Conservation (phyloP, 2,329 filamentous ascomycete genomes). For the Monascus ruber region DNA sequence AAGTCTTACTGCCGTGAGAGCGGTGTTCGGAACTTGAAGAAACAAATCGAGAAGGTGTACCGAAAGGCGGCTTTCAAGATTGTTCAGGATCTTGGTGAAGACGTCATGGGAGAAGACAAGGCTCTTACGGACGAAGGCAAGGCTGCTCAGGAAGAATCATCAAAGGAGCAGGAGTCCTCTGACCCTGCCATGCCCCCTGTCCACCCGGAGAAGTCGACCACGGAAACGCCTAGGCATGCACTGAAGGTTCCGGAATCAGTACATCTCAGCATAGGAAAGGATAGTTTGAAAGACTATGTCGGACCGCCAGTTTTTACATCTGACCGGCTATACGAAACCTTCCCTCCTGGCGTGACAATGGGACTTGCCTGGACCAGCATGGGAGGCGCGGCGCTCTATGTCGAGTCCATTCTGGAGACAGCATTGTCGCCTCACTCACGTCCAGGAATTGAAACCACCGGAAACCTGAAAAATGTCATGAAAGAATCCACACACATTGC, state of each 20-base stretch:
- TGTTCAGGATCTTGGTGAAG: slow-evolving; percentile 84
- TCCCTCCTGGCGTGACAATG: slow-evolving; percentile 92
- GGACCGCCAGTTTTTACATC: slow-evolving; percentile 92
- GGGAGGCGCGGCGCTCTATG: slow-evolving; percentile 91
- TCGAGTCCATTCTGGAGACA: slow-evolving; percentile 89
- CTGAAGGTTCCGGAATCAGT: slow-evolving; percentile 78
- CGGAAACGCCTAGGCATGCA: slow-evolving; percentile 57
- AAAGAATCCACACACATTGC: slow-evolving; percentile 93
- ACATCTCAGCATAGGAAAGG: slow-evolving; percentile 73
- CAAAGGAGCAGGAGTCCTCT: slow-evolving; percentile 45
- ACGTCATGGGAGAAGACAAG: slow-evolving; percentile 65
- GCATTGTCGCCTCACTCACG: slow-evolving; percentile 62
- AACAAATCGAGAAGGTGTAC: slow-evolving; percentile 99
- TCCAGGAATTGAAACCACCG: slow-evolving; percentile 78
- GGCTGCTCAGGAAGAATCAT: slow-evolving; percentile 53
- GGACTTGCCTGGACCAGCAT: slow-evolving; percentile 96
- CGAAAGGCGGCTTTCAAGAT: slow-evolving; percentile 96
- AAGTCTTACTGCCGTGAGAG: slow-evolving; percentile 98
- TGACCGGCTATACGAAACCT: slow-evolving; percentile 86
- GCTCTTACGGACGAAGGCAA: slow-evolving; percentile 81
- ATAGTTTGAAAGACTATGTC: slow-evolving; percentile 92
- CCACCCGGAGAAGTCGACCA: slow-evolving; percentile 26
- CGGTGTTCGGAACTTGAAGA: slow-evolving; percentile 94
- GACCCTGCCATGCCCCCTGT: slow-evolving; percentile 52
- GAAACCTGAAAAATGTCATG: slow-evolving; percentile 93